Percentiles rank a stretch among this genome's conserved stretches.
phyloP scores from a whole-genome alignment of 768 basidiomycete species.

The Leucosporidium yakuticum region DNA sequence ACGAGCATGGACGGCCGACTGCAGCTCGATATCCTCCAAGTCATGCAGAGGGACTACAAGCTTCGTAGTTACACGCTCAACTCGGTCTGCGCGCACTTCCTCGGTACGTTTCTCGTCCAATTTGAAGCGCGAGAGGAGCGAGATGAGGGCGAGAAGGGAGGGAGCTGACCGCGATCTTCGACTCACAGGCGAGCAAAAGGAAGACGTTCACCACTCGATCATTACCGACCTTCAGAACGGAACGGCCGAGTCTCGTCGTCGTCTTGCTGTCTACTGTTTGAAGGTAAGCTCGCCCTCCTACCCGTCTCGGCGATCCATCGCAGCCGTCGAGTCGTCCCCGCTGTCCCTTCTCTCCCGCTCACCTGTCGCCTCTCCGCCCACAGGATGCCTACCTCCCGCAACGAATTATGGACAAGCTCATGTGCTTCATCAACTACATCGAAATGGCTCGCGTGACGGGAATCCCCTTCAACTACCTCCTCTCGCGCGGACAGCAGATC shows the following conservation, averaged over 20 bases:
- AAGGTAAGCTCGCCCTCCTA: constrained; percentile 55
- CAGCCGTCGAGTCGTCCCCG: too few relatives aligned
- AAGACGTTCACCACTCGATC: constrained; percentile 96
- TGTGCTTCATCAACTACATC: constrained; percentile 97
- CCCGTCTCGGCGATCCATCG: too few relatives aligned
- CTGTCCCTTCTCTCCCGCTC: too few relatives aligned
- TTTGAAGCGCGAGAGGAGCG: too few relatives aligned
- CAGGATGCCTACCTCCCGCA: constrained; percentile 98
- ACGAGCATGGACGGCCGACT: constrained; percentile 83
- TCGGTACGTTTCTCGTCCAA: constrained; percentile 47
- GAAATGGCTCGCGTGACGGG: constrained; percentile 99
- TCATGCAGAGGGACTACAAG: constrained; percentile 98
- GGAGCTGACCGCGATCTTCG: background rate
- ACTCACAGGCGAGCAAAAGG: constrained; percentile 78
- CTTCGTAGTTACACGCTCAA: constrained; percentile 95
- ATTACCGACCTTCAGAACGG: constrained; percentile 98
- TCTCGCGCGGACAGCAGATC: constrained; percentile 94
- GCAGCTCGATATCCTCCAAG: constrained; percentile 91
- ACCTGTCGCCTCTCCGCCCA: background rate
- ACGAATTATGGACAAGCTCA: constrained; percentile 88
- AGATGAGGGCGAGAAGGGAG: background rate
- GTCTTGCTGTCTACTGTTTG: constrained; percentile 93
- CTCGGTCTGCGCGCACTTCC: constrained; percentile 92
- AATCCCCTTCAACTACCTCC: constrained; percentile 95
- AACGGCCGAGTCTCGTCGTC: constrained; percentile 81